Conservation (phyloP, 2,329 filamentous ascomycete genomes). For the Neonectria coccinea region DNA sequence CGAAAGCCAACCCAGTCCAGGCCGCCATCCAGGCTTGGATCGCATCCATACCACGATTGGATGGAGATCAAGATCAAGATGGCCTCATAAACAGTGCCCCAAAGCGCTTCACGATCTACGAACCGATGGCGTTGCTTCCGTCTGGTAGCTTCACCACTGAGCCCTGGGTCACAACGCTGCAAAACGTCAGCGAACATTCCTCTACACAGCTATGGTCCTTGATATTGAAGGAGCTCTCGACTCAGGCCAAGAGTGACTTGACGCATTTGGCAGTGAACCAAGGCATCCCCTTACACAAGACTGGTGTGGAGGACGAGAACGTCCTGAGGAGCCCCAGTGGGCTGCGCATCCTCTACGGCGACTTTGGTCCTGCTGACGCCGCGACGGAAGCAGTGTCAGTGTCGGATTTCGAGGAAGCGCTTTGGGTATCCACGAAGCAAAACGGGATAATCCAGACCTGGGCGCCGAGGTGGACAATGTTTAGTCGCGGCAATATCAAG, state of each 20-base stretch:
- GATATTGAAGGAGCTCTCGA: conserved; percentile 62
- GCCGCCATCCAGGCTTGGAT: conserved; percentile 49
- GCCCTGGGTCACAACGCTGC: conserved; percentile 56
- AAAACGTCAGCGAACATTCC: conserved; percentile 37
- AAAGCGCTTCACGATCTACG: conserved; percentile 70
- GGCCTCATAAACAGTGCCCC: conserved; percentile 58
- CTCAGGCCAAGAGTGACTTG: conserved; percentile 54
- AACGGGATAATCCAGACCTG: conserved; percentile 86
- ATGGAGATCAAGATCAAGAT: conserved; percentile 24
- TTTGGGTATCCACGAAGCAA: conserved; percentile 85
- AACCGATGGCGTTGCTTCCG: conserved; percentile 71
- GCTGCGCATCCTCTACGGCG: conserved; percentile 76
- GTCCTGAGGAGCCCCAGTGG: conserved; percentile 78
- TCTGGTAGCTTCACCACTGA: conserved; percentile 65
- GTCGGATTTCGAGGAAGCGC: conserved; percentile 71
- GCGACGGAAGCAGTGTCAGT: conserved; percentile 46
- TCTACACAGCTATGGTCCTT: conserved; percentile 58
- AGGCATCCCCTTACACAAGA: conserved; percentile 65
- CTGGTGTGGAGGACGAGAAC: conserved; percentile 64
- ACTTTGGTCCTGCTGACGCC: conserved; percentile 72
- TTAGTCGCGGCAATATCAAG: conserved; percentile 88
- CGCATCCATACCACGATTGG: conserved; percentile 17
- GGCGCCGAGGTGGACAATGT: conserved; percentile 94
- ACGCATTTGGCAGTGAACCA: conserved; percentile 72
- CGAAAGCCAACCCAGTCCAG: conserved; percentile 48